Conservation (phyloP, 2,329 filamentous ascomycete genomes). For the Pseudocercospora fuligena region DNA sequence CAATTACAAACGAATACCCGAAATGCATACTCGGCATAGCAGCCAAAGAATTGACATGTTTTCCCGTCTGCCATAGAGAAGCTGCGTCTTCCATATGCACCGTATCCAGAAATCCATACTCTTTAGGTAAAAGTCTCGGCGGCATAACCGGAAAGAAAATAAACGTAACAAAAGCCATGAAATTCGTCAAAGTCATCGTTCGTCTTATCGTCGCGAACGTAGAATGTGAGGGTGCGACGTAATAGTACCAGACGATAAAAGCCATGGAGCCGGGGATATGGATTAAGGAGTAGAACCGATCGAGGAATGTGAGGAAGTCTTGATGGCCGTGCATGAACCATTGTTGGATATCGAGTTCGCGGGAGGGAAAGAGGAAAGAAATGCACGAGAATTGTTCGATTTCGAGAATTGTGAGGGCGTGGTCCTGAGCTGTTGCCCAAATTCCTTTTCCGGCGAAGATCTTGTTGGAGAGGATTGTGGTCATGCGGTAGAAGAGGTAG, state of each 20-base stretch:
- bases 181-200: constrained; percentile 55
- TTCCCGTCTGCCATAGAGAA: constrained; percentile 51
- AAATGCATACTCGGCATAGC: constrained; percentile 58
- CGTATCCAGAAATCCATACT: constrained; percentile 51
- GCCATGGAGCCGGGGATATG: constrained; percentile 66
- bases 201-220: constrained; percentile 48
- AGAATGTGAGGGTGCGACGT: constrained; percentile 56
- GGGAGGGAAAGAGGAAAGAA: constrained; percentile 58
- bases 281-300: constrained; percentile 63
- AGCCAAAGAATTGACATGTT: constrained; percentile 49
- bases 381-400: constrained; percentile 58
- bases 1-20: constrained; percentile 58
- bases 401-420: constrained; percentile 59
- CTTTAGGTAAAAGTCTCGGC: constrained; percentile 49
- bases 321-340: constrained; percentile 63
- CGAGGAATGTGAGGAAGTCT: constrained; percentile 58
- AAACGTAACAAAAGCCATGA: constrained; percentile 56
- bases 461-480: constrained; percentile 39
- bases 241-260: constrained; percentile 59
- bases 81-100: constrained; percentile 51
- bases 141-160: constrained; percentile 58
- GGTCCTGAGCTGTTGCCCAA: constrained; percentile 60
- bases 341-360: constrained; percentile 58
- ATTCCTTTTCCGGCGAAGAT: constrained; percentile 50
- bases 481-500: constrained; percentile 66